Conservation (phyloP, 768 basidiomycete species). For the Omphalotus guepiniiformis region DNA sequence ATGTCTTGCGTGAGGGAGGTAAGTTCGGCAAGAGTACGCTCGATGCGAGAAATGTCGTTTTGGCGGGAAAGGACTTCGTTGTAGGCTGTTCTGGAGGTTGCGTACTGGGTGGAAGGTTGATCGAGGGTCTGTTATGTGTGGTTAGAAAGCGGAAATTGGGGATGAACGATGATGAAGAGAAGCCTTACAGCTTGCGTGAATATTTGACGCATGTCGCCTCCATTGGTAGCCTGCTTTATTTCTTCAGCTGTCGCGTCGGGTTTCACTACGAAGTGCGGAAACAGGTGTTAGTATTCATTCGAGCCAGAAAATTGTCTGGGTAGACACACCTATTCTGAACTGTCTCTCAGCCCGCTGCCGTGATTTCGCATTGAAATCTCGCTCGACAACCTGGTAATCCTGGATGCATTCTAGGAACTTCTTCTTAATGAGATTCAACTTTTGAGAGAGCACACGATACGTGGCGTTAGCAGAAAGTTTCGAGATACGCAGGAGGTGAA, state of each 20-base stretch:
- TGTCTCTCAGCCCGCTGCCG: slow-evolving; percentile 70
- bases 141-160: background rate
- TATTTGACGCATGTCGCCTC: background rate
- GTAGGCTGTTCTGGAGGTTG: slow-evolving; percentile 76
- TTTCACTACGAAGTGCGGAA: slow-evolving; percentile 52
- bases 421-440: slow-evolving; percentile 57
- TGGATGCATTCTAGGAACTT: slow-evolving; percentile 77
- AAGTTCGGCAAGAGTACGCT: slow-evolving; percentile 83
- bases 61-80: slow-evolving; percentile 88
- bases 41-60: slow-evolving; percentile 79
- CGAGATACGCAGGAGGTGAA: background rate
- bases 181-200: background rate
- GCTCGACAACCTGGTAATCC: slow-evolving; percentile 73
- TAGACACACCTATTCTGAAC: slow-evolving; percentile 64
- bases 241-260: slow-evolving; percentile 84
- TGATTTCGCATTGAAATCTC: slow-evolving; percentile 59
- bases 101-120: slow-evolving; percentile 76
- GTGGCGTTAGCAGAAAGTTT: background rate
- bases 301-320: too few species aligned
- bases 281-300: background rate
- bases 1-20: slow-evolving; percentile 87
- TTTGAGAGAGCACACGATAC: too few species aligned
- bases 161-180: background rate
- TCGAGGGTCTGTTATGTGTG: slow-evolving; percentile 50
- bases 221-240: slow-evolving; percentile 52